These are phyloP conservation scores for Myxozyma sirexii DNA, from an alignment of 805 yeast genomes.

Conservation along the genomic window DNA sequence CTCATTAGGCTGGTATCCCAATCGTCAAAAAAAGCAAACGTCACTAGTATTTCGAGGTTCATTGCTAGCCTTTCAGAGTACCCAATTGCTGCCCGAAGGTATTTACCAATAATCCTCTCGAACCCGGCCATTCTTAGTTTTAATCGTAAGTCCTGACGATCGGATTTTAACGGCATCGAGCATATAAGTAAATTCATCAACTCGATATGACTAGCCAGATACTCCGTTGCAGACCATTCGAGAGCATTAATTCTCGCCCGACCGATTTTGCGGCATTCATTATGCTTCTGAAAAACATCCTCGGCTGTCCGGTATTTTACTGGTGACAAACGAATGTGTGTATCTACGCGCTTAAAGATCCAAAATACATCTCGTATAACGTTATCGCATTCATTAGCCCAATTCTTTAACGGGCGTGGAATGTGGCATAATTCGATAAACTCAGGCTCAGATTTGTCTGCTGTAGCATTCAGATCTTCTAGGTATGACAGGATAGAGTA, in stretches of 20 bases:
- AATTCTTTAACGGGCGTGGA: conserved; percentile 22
- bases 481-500: conserved; percentile 9
- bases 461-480: conserved; percentile 11
- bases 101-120: conserved; percentile 16
- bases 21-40: conserved; percentile 17
- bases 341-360: conserved; percentile 15
- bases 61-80: not conserved
- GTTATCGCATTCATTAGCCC: conserved; percentile 20
- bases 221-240: conserved; percentile 27
- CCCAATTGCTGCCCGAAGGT: conserved; percentile 9
- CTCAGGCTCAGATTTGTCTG: conserved; percentile 4
- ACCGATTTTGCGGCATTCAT: too few species aligned
- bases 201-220: conserved; percentile 26
- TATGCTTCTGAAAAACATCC: not conserved
- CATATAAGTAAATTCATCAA: conserved; percentile 18
- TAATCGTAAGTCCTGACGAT: conserved; percentile 11
- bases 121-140: conserved; percentile 21
- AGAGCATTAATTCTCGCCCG: not conserved
- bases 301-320: not conserved
- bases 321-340: conserved; percentile 8
- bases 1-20: conserved; percentile 25
- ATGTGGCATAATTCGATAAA: conserved; percentile 22
- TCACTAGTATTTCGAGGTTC: conserved; percentile 12
- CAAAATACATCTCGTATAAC: conserved; percentile 28
- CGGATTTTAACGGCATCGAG: not conserved